A percentile compares a stretch with the other conserved stretches of the same genome.
phyloP scores from a whole-genome alignment of 148 eudicot genomes.

The Fagopyrum homotropicum region DNA sequence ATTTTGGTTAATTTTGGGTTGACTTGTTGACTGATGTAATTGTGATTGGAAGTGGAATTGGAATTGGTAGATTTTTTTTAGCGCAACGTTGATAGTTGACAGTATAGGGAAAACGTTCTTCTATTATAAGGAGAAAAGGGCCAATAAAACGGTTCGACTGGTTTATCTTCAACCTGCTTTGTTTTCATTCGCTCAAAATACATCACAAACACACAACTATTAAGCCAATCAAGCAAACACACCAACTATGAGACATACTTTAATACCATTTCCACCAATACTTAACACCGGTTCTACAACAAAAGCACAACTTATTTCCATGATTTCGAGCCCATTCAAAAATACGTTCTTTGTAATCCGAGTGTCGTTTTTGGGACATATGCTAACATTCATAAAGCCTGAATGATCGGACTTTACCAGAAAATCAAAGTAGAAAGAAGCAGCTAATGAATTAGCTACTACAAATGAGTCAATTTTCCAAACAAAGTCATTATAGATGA shows the following conservation, averaged over 20 bases:
- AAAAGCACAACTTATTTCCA: constrained; percentile 1
- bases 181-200: background rate
- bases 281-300: background rate
- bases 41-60: too few relatives aligned
- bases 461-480: constrained; percentile 41
- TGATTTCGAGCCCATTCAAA: constrained; percentile 5
- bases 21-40: too few relatives aligned
- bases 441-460: constrained; percentile 27
- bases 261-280: background rate
- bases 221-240: background rate
- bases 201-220: background rate
- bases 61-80: too few relatives aligned
- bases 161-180: background rate
- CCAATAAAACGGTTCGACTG: background rate
- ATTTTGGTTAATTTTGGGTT: too few relatives aligned
- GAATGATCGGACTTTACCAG: background rate
- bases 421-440: constrained; percentile 36
- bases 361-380: background rate
- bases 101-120: too few relatives aligned
- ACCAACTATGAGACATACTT: background rate
- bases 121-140: background rate
- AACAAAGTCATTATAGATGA: constrained; percentile 28
- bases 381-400: constrained; percentile 8
- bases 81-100: too few relatives aligned
- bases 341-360: background rate